phyloP scores from a whole-genome alignment of 2,329 filamentous ascomycete species.

The Grosmannia huntii region DNA sequence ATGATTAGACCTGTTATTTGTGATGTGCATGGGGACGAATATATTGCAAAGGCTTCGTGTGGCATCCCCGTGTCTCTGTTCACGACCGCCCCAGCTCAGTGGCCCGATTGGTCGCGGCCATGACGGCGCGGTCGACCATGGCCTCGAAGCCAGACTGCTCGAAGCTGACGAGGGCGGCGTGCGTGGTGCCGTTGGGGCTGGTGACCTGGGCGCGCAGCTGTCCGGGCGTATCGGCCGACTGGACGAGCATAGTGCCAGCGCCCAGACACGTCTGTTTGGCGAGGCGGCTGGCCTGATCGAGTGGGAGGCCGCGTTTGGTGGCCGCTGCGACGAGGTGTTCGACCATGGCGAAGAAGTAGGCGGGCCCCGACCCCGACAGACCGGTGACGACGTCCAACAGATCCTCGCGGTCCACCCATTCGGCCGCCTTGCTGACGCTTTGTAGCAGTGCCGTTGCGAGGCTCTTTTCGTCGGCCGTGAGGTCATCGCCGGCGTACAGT shows the following conservation, averaged over 20 bases:
- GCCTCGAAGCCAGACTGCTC: slow-evolving; percentile 29
- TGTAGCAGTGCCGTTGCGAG: slow-evolving; percentile 28
- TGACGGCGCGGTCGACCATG: slow-evolving; percentile 32
- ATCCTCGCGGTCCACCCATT: slow-evolving; percentile 37
- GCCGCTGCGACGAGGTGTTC: slow-evolving; percentile 35
- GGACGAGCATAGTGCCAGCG: slow-evolving; percentile 37
- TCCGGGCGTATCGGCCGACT: slow-evolving; percentile 29
- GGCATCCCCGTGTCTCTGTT: too few relatives aligned
- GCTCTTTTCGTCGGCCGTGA: slow-evolving; percentile 27
- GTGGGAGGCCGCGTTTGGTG: slow-evolving; percentile 28
- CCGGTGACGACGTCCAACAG: slow-evolving; percentile 37
- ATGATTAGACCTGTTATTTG: neutral
- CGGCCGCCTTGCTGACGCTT: slow-evolving; percentile 33
- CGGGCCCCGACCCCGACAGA: slow-evolving; percentile 35
- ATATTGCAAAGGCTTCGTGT: too few relatives aligned
- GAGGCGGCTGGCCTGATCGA: slow-evolving; percentile 35
- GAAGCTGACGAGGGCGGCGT: slow-evolving; percentile 35
- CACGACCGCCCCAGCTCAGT: slow-evolving; percentile 26
- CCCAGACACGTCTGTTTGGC: slow-evolving; percentile 38
- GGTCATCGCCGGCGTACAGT: slow-evolving; percentile 29
- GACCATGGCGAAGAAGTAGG: slow-evolving; percentile 41
- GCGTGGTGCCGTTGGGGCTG: slow-evolving; percentile 38
- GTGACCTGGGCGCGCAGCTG: slow-evolving; percentile 39
- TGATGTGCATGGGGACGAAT: too few relatives aligned
- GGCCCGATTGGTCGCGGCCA: slow-evolving; percentile 28